Conservation (phyloP, 441 rosid genomes). For the Corymbia calophylla region DNA sequence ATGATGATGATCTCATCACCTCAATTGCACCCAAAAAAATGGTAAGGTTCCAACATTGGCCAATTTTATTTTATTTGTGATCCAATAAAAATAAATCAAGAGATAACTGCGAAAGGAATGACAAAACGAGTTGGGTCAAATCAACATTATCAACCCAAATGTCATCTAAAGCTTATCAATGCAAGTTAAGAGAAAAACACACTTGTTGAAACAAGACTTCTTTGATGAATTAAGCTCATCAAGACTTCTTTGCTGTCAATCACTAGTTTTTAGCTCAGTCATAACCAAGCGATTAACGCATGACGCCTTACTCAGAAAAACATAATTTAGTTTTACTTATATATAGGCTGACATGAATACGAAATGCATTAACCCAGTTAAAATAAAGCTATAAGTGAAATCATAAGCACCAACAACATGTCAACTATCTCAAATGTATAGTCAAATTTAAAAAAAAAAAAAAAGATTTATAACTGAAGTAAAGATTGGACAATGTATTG, state of each 20-base stretch:
- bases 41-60: not conserved
- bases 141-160: not conserved
- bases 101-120: not conserved
- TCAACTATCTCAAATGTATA: not conserved
- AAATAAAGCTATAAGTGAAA: not conserved
- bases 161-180: not conserved
- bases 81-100: not conserved
- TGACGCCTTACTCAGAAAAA: not conserved
- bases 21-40: not conserved
- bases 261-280: not conserved
- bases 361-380: not conserved
- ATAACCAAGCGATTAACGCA: not conserved
- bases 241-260: not conserved
- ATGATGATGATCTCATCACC: not conserved
- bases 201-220: not conserved
- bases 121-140: not conserved
- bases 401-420: not conserved
- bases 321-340: not conserved
- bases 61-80: not conserved
- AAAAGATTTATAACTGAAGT: not conserved
- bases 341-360: not conserved
- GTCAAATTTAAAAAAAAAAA: accelerated
- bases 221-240: not conserved
- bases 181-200: not conserved
- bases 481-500: not conserved